phyloP scores from a whole-genome alignment of 345 rosid genomes.

The Combretum micranthum region DNA sequence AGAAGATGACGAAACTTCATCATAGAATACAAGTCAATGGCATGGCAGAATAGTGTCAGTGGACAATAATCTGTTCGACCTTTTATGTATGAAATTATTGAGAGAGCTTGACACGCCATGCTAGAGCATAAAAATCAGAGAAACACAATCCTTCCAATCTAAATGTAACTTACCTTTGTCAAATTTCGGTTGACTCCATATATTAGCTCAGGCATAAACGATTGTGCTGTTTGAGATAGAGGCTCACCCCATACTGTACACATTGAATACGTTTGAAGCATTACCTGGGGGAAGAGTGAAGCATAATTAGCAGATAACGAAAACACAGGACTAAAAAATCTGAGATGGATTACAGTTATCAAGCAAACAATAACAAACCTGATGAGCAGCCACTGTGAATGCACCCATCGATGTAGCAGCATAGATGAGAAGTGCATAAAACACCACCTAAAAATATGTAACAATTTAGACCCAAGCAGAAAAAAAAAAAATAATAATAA shows the following conservation, averaged over 20 bases:
- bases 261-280: slow-evolving; percentile 31
- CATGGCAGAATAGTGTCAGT: too few relatives aligned
- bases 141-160: background rate
- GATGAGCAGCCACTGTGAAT: slow-evolving; percentile 39
- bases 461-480: background rate
- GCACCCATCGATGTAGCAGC: slow-evolving; percentile 42
- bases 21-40: too few relatives aligned
- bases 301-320: background rate
- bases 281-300: slow-evolving; percentile 11
- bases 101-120: too few relatives aligned
- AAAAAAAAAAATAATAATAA: background rate
- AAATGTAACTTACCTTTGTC: slow-evolving; percentile 25
- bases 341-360: background rate
- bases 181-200: slow-evolving; percentile 32
- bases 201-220: slow-evolving; percentile 51
- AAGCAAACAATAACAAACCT: slow-evolving; percentile 20
- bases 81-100: too few relatives aligned
- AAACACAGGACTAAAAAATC: background rate
- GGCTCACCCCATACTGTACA: slow-evolving; percentile 47
- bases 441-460: slow-evolving; percentile 26
- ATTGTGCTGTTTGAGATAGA: slow-evolving; percentile 53
- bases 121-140: background rate
- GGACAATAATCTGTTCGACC: too few relatives aligned
- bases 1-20: background rate
- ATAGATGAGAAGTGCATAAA: slow-evolving; percentile 31